Evolutionary conservation across 2,329 filamentous ascomycete species (phyloP).

Genomic region (Trichoderma sp.): DNA sequence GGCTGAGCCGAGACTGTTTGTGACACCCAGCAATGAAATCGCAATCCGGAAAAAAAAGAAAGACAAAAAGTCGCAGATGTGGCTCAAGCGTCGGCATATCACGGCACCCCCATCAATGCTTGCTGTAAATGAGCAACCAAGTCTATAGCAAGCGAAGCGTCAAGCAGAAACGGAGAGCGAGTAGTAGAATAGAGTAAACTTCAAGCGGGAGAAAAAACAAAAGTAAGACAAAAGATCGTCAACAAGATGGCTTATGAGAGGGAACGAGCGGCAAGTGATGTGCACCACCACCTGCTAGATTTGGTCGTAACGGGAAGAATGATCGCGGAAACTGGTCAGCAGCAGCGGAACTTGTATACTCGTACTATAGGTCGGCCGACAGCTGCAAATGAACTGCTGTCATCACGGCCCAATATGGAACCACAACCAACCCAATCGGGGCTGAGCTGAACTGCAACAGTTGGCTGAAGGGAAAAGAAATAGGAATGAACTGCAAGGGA

Average conservation of each 20-base stretch:
- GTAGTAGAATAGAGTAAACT: background rate
- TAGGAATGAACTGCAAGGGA: background rate
- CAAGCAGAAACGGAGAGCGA: background rate
- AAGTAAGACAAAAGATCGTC: background rate
- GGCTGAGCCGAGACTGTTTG: background rate
- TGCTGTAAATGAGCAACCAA: background rate
- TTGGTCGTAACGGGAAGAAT: constrained; percentile 2
- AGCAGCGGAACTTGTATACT: background rate
- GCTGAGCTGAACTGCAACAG: background rate
- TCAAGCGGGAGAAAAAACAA: background rate
- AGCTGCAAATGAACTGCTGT: background rate
- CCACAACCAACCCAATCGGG: background rate
- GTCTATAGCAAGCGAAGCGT: background rate
- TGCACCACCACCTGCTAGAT: constrained; percentile 16
- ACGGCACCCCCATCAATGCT: background rate
- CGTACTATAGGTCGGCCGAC: background rate
- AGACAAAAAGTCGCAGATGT: background rate
- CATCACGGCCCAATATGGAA: constrained; percentile 11
- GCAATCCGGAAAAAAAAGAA: background rate
- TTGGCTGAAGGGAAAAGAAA: background rate
- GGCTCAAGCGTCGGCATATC: background rate
- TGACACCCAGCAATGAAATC: background rate
- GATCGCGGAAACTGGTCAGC: background rate
- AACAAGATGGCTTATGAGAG: background rate
- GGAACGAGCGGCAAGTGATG: constrained; percentile 2